Evolutionary conservation across 805 yeast genomes (phyloP).

Genomic region (Saccharomycopsis fibuligera): DNA sequence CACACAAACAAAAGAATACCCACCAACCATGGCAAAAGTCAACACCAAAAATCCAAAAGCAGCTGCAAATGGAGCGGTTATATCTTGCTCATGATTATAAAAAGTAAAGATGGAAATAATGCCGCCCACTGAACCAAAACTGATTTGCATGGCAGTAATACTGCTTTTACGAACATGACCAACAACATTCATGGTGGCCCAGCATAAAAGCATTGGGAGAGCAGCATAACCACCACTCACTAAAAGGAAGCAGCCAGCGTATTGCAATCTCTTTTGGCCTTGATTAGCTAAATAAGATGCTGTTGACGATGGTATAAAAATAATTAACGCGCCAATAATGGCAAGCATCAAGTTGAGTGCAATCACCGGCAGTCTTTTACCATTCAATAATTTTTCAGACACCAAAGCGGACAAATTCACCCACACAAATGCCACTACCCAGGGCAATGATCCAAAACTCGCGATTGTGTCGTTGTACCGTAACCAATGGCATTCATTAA

Average conservation of each 20-base stretch:
- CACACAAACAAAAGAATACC: conserved; percentile 7
- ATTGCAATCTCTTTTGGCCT: conserved; percentile 35
- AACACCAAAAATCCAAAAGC: conserved; percentile 12
- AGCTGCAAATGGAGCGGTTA: conserved; percentile 10
- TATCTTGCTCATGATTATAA: conserved; percentile 1
- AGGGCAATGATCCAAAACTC: conserved; percentile 15
- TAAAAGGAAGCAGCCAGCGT: conserved; percentile 50
- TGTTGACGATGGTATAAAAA: conserved; percentile 22
- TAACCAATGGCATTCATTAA: conserved; percentile 10
- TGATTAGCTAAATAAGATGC: conserved; percentile 25
- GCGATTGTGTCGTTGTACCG: background rate
- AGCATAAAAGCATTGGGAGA: conserved; percentile 63
- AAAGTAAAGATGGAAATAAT: conserved; percentile 16
- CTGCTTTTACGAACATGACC: conserved; percentile 57
- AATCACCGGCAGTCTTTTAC: conserved; percentile 44
- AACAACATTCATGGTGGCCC: conserved; percentile 33
- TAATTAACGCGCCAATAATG: conserved; percentile 48
- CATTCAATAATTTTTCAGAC: conserved; percentile 44
- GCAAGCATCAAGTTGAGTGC: conserved; percentile 32
- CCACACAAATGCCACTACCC: conserved; percentile 20
- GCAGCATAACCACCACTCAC: conserved; percentile 56
- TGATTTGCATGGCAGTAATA: conserved; percentile 55
- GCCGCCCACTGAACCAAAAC: conserved; percentile 70
- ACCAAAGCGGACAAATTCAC: conserved; percentile 41
- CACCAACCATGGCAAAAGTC: background rate